A percentile compares a stretch with the other conserved stretches of the same genome.
Evolutionary conservation across 768 basidiomycete species (phyloP).

Genomic region (Suillus lakei): DNA sequence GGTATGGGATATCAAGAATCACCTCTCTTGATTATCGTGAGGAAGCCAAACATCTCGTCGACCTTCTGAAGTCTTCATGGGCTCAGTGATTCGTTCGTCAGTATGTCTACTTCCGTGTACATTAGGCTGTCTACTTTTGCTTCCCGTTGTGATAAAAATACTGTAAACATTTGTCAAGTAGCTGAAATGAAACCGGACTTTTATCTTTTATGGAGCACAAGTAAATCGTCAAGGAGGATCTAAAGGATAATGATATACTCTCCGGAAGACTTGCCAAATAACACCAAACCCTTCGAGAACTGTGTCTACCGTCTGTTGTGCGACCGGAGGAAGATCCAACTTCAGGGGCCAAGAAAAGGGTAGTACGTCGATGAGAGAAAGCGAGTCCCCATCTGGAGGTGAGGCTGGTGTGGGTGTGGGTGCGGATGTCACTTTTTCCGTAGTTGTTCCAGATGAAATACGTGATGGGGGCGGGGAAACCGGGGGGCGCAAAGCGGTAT

Average conservation of each 20-base stretch:
- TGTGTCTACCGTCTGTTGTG: conserved; percentile 26
- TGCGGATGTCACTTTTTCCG: conserved; percentile 11
- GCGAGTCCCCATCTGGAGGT: conserved; percentile 21
- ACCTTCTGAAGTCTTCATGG: conserved; percentile 66
- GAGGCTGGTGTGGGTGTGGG: conserved; percentile 16
- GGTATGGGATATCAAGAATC: conserved; percentile 81
- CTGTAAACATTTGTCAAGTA: not conserved
- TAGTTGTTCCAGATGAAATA: conserved; percentile 15
- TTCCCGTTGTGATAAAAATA: not conserved
- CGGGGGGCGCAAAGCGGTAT: not conserved
- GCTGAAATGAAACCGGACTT: not conserved
- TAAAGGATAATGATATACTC: conserved; percentile 38
- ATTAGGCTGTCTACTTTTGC: not conserved
- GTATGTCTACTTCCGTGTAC: not conserved
- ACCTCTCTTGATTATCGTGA: conserved; percentile 67
- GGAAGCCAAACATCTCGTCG: conserved; percentile 63
- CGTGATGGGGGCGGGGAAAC: conserved; percentile 10
- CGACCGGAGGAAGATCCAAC: conserved; percentile 30
- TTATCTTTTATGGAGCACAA: not conserved
- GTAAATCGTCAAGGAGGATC: conserved; percentile 34
- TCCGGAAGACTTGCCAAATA: conserved; percentile 37
- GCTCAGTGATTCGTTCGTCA: conserved; percentile 34
- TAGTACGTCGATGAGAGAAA: conserved; percentile 20
- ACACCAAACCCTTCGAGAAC: conserved; percentile 30
- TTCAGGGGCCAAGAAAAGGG: conserved; percentile 37